A percentile compares a stretch with the other conserved stretches of the same genome.
These are phyloP conservation scores for Pestalotiopsis sp. DNA, from an alignment of 2,329 filamentous ascomycete genomes.

Conservation along the genomic window DNA sequence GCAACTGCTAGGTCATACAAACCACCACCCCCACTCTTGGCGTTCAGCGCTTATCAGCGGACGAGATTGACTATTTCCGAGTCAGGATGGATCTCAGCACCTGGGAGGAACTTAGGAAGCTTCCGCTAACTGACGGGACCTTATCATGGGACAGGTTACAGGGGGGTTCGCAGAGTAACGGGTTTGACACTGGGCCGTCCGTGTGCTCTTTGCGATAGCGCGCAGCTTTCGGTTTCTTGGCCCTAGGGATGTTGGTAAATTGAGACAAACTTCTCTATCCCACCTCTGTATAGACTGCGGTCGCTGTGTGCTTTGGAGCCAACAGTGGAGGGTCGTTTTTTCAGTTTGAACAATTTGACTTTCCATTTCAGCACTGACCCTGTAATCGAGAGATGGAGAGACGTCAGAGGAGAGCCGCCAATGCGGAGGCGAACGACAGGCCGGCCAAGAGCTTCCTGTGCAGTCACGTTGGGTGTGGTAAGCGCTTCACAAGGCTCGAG, in stretches of 20 bases:
- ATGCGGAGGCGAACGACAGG: conserved; percentile 15
- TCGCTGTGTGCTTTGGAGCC: background rate
- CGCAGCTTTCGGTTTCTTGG: background rate
- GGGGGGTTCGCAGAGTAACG: background rate
- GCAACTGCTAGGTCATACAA: background rate
- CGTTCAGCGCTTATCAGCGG: background rate
- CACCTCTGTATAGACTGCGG: conserved; percentile 1
- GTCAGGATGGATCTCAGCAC: background rate
- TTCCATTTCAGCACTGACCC: conserved; percentile 1
- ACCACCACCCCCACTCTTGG: background rate
- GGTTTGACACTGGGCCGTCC: background rate
- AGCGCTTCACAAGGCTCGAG: conserved; percentile 59
- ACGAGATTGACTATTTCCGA: background rate
- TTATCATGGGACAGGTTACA: background rate
- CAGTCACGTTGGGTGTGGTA: conserved; percentile 47
- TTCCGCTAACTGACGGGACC: background rate
- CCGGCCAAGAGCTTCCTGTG: conserved; percentile 33
- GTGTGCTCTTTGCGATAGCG: background rate
- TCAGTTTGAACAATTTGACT: background rate
- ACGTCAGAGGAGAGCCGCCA: conserved; percentile 16
- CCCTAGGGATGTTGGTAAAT: background rate
- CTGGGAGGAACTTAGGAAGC: background rate
- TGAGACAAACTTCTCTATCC: background rate
- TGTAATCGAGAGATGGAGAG: conserved; percentile 19
- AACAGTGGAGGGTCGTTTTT: conserved; percentile 3